phyloP scores from a whole-genome alignment of 257 asterid genomes.

The Datura wrightii region DNA sequence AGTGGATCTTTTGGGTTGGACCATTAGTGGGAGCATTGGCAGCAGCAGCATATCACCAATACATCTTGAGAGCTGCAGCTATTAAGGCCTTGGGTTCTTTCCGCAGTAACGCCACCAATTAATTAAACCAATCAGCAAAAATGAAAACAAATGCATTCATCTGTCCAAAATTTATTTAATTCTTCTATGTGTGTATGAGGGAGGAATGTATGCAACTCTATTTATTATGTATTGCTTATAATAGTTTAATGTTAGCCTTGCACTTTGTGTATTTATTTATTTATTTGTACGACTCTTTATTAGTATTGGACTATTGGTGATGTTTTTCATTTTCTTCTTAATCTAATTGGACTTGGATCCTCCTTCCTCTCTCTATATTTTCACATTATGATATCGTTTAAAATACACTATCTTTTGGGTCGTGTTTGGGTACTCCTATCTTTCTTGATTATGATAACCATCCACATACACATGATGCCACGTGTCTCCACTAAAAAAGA shows the following conservation, averaged over 20 bases:
- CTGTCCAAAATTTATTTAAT: constrained; percentile 32
- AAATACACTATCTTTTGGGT: too few relatives aligned
- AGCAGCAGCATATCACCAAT: constrained; percentile 89
- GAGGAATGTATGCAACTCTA: not conserved
- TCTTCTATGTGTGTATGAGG: constrained; percentile 35
- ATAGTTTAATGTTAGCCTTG: constrained; percentile 16
- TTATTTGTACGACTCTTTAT: not conserved
- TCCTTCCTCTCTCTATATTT: not conserved
- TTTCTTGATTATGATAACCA: not conserved
- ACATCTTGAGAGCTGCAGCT: constrained; percentile 82
- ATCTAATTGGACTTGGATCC: not conserved
- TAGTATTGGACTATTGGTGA: not conserved
- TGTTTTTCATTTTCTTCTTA: not conserved
- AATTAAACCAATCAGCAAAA: constrained; percentile 44
- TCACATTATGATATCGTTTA: not conserved
- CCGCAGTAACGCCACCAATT: constrained; percentile 84
- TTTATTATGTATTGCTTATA: not conserved
- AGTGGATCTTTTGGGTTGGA: constrained; percentile 99
- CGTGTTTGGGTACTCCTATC: not conserved
- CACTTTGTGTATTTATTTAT: not conserved
- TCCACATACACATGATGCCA: not conserved
- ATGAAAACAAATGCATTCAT: not conserved
- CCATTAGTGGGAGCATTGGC: constrained; percentile 82
- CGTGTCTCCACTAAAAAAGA: constrained; percentile 18
- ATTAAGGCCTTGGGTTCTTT: constrained; percentile 85